Conservation (phyloP, 2,329 filamentous ascomycete genomes). For the Trichoderma citrinoviride region DNA sequence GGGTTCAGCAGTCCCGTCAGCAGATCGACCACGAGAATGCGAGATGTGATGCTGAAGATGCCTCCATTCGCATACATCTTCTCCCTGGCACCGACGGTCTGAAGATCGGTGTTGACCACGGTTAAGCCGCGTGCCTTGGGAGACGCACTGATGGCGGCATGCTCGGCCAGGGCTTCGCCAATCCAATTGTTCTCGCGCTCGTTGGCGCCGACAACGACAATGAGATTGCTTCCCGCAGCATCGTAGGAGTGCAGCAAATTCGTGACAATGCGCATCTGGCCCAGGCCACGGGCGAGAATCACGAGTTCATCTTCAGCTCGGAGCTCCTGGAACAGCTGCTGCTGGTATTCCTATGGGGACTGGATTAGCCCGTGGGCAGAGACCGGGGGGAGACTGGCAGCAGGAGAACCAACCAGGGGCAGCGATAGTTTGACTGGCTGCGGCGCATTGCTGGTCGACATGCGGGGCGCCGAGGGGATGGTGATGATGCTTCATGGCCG, state of each 20-base stretch:
- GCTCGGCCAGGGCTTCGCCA: constrained; percentile 90
- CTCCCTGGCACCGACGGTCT: constrained; percentile 80
- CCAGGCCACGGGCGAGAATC: constrained; percentile 85
- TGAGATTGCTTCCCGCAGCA: constrained; percentile 88
- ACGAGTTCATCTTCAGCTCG: constrained; percentile 91
- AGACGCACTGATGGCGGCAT: constrained; percentile 84
- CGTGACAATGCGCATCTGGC: constrained; percentile 87
- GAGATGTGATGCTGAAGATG: constrained; percentile 92
- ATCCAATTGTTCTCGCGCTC: constrained; percentile 97
- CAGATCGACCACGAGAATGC: constrained; percentile 91
- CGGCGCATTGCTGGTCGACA: constrained; percentile 54
- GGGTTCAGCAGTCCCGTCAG: constrained; percentile 79
- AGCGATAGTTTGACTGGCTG: constrained; percentile 79
- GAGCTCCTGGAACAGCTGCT: constrained; percentile 89
- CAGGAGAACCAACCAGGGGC: constrained; percentile 44
- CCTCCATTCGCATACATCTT: constrained; percentile 89
- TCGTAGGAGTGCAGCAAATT: constrained; percentile 97
- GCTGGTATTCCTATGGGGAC: constrained; percentile 73
- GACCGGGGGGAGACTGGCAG: not conserved
- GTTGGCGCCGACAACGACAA: constrained; percentile 84
- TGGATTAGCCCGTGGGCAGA: not conserved
- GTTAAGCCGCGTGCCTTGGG: constrained; percentile 80
- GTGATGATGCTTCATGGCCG: constrained; percentile 16
- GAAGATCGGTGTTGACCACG: constrained; percentile 91
- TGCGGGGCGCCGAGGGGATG: constrained; percentile 33